A percentile compares a stretch with the other conserved stretches of the same genome.
These are phyloP conservation scores for Penicillium ochrochloron DNA, from an alignment of 495 filamentous ascomycete species.

Conservation along the genomic window DNA sequence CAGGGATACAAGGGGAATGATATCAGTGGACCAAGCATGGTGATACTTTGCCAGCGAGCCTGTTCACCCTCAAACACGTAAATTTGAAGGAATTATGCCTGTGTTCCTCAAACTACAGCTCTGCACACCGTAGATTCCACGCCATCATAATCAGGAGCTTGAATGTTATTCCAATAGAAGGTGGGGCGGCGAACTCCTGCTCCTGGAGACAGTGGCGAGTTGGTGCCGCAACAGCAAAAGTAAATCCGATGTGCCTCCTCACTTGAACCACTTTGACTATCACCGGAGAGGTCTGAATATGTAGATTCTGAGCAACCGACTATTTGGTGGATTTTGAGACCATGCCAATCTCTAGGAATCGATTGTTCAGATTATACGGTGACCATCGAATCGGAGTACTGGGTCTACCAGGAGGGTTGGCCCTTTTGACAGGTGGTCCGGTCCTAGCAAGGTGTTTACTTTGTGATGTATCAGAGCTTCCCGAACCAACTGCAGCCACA, in stretches of 20 bases:
- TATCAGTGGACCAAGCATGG: not conserved
- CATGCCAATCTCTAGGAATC: not conserved
- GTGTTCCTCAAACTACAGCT: not conserved
- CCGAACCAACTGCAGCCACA: not conserved
- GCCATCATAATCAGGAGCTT: not conserved
- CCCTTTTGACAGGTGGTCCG: constrained; percentile 7
- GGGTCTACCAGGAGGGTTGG: not conserved
- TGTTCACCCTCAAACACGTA: not conserved
- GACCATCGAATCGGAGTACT: not conserved
- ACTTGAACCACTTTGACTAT: not conserved
- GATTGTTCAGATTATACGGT: not conserved
- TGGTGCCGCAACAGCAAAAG: not conserved
- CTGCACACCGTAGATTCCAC: not conserved
- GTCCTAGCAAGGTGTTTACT: not conserved
- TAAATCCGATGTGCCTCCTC: not conserved
- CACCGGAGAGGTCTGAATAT: not conserved
- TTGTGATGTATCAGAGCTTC: constrained; percentile 1
- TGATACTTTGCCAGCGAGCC: not conserved
- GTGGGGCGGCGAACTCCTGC: not conserved
- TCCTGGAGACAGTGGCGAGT: not conserved
- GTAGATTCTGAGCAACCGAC: too few relatives aligned
- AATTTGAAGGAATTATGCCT: not conserved
- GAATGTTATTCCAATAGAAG: not conserved
- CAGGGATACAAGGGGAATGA: not conserved
- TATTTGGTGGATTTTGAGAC: not conserved